A percentile compares a stretch with the other conserved stretches of the same genome.
phyloP scores from a whole-genome alignment of 2,329 filamentous ascomycete species.

The Alternaria incomplexa region DNA sequence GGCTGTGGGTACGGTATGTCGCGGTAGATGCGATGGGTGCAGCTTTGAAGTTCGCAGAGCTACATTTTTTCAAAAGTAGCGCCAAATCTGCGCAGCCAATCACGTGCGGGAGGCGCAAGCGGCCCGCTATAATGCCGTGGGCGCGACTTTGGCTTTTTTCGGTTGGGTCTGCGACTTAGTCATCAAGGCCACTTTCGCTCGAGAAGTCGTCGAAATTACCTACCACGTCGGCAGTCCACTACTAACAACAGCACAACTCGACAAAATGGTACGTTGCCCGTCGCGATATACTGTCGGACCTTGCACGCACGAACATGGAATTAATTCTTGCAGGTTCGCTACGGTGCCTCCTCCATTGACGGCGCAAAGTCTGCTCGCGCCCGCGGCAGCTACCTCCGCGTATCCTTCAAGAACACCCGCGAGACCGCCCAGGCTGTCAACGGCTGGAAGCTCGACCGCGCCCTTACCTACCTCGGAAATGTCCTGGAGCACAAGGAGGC shows the following conservation, averaged over 20 bases:
- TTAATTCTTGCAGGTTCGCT: slow-evolving; percentile 47
- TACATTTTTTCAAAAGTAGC: slow-evolving; percentile 14
- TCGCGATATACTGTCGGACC: slow-evolving; percentile 8
- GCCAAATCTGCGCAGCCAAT: slow-evolving; percentile 4
- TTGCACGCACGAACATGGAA: slow-evolving; percentile 20
- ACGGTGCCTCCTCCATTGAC: slow-evolving; percentile 47
- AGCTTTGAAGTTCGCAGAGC: slow-evolving; percentile 19
- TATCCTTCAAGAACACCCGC: slow-evolving; percentile 99
- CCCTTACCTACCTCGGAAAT: slow-evolving; percentile 96
- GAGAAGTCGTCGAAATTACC: slow-evolving; percentile 4
- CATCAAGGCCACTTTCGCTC: neutral
- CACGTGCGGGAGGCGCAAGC: slow-evolving; percentile 1
- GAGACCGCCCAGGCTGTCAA: slow-evolving; percentile 99
- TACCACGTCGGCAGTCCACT: slow-evolving; percentile 31
- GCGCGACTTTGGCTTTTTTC: slow-evolving; percentile 27
- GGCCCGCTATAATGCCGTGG: slow-evolving; percentile 32
- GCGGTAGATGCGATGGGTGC: slow-evolving; percentile 17
- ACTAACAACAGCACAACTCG: slow-evolving; percentile 47
- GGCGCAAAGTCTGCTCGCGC: slow-evolving; percentile 80
- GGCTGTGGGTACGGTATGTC: slow-evolving; percentile 14
- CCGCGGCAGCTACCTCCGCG: slow-evolving; percentile 97
- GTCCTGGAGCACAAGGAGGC: slow-evolving; percentile 97
- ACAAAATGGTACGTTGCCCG: slow-evolving; percentile 51
- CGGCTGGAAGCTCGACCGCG: slow-evolving; percentile 96
- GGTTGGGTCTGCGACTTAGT: neutral